Base-by-base conservation (phyloP, 2,329 filamentous ascomycete genomes). In the Paracamarosporium sp. region DNA sequence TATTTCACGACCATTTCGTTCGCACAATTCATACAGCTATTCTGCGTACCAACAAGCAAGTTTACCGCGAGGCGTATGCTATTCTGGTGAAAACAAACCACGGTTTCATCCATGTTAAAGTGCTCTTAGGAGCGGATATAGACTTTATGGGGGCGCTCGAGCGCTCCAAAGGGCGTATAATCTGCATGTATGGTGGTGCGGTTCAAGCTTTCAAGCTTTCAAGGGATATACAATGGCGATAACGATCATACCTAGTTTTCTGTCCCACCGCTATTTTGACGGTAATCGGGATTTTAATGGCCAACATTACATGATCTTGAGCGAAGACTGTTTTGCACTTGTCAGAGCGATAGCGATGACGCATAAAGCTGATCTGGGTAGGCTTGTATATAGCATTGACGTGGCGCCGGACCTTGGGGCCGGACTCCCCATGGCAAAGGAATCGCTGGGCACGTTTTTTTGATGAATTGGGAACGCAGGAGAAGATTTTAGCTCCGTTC, bases 21-120 rank as follows among this genome's bases (percentile, higher is more conserved):
- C 45, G 45, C 17, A 47, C n/a, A 6, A 35, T 47, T 24, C 45
- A 47, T 11, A 7, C 45, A 11, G 30, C 30, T 20, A 47, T 47
- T 15, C 11, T 47, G 30, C 45, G 30, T 17, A 30, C 9, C 30
- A 47, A 36, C 28, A 24, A 35, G 30, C 45, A 47, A 20, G 8
- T 47, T 2, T 20, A 47, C 24, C 17, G n/a, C 20, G 45, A 47
- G 17, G 45, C 45, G 17, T 47, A 47, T 20, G 30, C 30, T 22
- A 15, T 35, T 3, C 35, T 47, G 45, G 45, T 47, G 15, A 47
- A 47, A 20, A 47, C 30, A 11, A 47, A 47, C 30, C 45, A 30
- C n/a, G n/a, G n/a, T 30, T 47, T 47, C 20, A 25, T 47, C 45
- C 45, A 47, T 30, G 22, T 31, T 30, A 47, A 47, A 17, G 35